Conservation (phyloP, 352 stramenopile genomes). For the Globisporangium recalcitrans region DNA sequence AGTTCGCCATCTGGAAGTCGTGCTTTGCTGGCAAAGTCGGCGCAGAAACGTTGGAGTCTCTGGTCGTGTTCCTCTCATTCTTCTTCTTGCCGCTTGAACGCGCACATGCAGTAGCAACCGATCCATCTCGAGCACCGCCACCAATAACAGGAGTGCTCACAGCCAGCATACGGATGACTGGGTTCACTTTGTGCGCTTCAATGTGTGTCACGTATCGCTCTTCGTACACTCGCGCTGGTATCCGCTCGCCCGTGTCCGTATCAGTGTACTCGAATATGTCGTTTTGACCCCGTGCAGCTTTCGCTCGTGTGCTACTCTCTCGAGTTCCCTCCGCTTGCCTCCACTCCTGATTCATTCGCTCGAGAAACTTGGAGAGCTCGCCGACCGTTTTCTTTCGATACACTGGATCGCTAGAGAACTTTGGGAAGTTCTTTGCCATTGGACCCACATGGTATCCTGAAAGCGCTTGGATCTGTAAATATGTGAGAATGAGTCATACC, state of each 20-base stretch:
- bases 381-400: slow-evolving; percentile 43
- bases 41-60: neutral
- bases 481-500: neutral
- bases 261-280: slow-evolving; percentile 56
- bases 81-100: neutral
- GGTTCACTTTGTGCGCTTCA: slow-evolving; percentile 24
- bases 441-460: slow-evolving; percentile 49
- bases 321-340: slow-evolving; percentile 35
- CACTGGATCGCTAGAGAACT: slow-evolving; percentile 31
- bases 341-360: slow-evolving; percentile 54
- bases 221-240: slow-evolving; percentile 35
- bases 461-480: slow-evolving; percentile 28
- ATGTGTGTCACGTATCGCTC: slow-evolving; percentile 44
- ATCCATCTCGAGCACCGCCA: neutral
- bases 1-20: neutral
- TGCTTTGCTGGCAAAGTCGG: neutral
- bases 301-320: slow-evolving; percentile 29
- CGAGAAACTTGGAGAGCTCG: slow-evolving; percentile 31
- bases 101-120: neutral
- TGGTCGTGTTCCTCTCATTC: neutral
- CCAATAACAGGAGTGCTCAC: neutral
- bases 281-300: slow-evolving; percentile 24
- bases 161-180: slow-evolving; percentile 26
- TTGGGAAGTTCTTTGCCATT: slow-evolving; percentile 21
- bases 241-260: slow-evolving; percentile 26